These are phyloP conservation scores for Venturia oleaginea DNA, from an alignment of 2,329 filamentous ascomycete species.

Conservation along the genomic window DNA sequence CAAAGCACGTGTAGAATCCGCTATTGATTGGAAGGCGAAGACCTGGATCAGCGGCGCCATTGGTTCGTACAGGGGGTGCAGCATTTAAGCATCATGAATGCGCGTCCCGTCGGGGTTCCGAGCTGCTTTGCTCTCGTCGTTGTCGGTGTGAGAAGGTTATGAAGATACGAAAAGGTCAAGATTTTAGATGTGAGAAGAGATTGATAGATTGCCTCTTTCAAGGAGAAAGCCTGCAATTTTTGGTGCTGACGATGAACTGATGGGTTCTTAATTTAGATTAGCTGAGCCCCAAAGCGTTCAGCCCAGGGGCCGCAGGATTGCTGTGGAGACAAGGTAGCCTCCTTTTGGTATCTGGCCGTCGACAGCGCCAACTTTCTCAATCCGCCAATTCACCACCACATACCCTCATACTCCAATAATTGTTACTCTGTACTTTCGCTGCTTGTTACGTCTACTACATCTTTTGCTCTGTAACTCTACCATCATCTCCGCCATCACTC, in stretches of 20 bases:
- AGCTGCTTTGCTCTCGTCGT: not conserved
- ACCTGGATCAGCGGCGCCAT: not conserved
- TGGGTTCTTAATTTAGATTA: not conserved
- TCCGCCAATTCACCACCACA: not conserved
- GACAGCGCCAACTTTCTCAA: not conserved
- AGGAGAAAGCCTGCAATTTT: not conserved
- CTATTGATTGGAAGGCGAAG: constrained; percentile 5
- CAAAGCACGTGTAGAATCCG: not conserved
- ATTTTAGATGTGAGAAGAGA: not conserved
- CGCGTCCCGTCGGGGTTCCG: constrained; percentile 5
- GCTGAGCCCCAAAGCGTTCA: not conserved
- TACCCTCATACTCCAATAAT: not conserved
- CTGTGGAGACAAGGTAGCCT: not conserved
- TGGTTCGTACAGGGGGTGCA: not conserved
- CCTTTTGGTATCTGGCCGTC: no score
- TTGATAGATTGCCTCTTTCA: no score
- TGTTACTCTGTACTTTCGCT: not conserved
- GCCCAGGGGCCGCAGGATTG: not conserved
- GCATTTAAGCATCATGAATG: not conserved
- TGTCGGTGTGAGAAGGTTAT: not conserved
- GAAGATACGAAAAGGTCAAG: not conserved
- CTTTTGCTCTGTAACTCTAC: not conserved
- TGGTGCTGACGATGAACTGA: not conserved
- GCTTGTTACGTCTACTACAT: not conserved
- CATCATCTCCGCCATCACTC: not conserved